Conservation (phyloP, 73 alveolate genomes). For the Halteria grandinella region DNA sequence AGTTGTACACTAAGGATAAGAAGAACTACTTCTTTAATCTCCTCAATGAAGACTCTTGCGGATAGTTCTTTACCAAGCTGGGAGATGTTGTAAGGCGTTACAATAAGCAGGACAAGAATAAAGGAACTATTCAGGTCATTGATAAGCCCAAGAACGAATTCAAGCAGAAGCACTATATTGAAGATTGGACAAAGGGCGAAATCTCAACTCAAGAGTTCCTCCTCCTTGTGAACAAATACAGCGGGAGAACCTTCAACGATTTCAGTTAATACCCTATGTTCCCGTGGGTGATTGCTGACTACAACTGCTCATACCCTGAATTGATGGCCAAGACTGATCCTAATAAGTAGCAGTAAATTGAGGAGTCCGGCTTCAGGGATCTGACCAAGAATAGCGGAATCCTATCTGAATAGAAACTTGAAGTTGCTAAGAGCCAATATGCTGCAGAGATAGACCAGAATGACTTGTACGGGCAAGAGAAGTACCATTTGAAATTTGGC, state of each 20-base stretch:
- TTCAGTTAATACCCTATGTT: slow-evolving; percentile 94
- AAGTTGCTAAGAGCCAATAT: slow-evolving; percentile 44
- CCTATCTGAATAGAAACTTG: slow-evolving; percentile 52
- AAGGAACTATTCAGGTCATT: not conserved
- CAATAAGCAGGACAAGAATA: not conserved
- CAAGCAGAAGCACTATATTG: slow-evolving; percentile 57
- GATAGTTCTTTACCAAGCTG: not conserved
- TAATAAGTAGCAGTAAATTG: too few species aligned
- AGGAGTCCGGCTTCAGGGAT: slow-evolving; percentile 89
- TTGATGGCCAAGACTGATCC: slow-evolving; percentile 53
- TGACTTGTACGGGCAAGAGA: slow-evolving; percentile 61
- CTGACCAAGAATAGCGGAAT: slow-evolving; percentile 85
- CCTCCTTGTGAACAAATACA: slow-evolving; percentile 82
- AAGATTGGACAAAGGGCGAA: slow-evolving; percentile 79
- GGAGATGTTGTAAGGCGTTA: too few species aligned
- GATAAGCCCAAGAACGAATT: slow-evolving; percentile 24
- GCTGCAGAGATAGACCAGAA: slow-evolving; percentile 39
- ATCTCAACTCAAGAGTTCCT: slow-evolving; percentile 86
- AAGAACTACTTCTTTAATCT: slow-evolving; percentile 54
- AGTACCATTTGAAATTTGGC: slow-evolving; percentile 57
- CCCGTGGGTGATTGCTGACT: slow-evolving; percentile 94
- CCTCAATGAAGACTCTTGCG: slow-evolving; percentile 20
- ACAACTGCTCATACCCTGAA: slow-evolving; percentile 48
- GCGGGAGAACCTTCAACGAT: slow-evolving; percentile 92
- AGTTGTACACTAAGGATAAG: slow-evolving; percentile 28